phyloP scores from a whole-genome alignment of 306 rosid species.

The Potentilla sterilis region DNA sequence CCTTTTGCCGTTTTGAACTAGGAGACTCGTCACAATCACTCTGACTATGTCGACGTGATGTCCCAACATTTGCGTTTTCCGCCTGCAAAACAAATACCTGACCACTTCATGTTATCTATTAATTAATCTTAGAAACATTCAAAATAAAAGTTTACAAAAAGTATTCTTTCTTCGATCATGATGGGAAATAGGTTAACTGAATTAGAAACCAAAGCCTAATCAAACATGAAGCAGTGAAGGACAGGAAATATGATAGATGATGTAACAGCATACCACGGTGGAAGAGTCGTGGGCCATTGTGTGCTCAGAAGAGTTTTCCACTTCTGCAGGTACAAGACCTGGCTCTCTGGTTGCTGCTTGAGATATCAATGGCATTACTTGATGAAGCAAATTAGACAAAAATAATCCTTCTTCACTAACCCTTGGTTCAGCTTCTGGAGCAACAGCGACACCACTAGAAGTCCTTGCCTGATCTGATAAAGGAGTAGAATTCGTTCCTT shows the following conservation, averaged over 20 bases:
- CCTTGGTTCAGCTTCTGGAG: conserved; percentile 61
- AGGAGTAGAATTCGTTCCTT: conserved; percentile 45
- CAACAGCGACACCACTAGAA: conserved; percentile 38
- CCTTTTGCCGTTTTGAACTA: conserved; percentile 86
- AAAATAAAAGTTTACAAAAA: conserved; percentile 1
- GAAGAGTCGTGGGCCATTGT: conserved; percentile 42
- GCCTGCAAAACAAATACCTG: conserved; percentile 21
- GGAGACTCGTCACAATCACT: conserved; percentile 49
- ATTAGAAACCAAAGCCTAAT: conserved; percentile 3
- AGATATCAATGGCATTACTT: conserved; percentile 74
- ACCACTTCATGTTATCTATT: neutral
- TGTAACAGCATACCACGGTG: conserved; percentile 47
- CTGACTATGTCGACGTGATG: conserved; percentile 50
- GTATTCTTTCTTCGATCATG: neutral
- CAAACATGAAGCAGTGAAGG: neutral
- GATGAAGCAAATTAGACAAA: conserved; percentile 73
- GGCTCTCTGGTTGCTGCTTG: conserved; percentile 49
- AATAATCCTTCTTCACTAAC: conserved; percentile 72
- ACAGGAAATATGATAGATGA: neutral
- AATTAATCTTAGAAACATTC: neutral
- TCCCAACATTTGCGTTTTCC: conserved; percentile 47
- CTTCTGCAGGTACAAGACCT: conserved; percentile 23
- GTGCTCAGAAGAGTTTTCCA: conserved; percentile 43
- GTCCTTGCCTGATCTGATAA: conserved; percentile 49
- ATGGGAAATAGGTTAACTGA: neutral